These are phyloP conservation scores for Globisporangium nagaii DNA, from an alignment of 352 stramenopile species.

Conservation along the genomic window DNA sequence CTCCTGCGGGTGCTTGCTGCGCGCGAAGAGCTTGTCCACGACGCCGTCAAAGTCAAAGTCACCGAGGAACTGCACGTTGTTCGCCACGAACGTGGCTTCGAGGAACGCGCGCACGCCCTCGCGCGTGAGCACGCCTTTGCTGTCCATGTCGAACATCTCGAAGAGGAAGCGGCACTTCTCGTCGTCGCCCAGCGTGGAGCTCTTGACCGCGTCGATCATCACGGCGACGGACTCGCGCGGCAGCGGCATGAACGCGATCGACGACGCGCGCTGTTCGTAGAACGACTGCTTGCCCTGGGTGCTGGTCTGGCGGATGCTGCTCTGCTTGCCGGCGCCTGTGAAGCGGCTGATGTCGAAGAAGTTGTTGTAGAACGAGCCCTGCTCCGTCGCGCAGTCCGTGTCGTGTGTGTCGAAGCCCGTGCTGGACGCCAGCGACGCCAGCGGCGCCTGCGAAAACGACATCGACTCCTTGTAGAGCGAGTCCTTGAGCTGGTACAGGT, in stretches of 20 bases:
- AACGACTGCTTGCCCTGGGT: conserved; percentile 10
- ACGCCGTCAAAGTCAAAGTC: conserved; percentile 43
- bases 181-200: conserved; percentile 39
- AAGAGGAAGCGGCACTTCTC: conserved; percentile 63
- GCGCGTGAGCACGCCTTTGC: conserved; percentile 34
- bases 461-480: conserved; percentile 29
- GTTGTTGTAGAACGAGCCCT: conserved; percentile 33
- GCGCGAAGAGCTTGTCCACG: conserved; percentile 44
- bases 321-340: conserved; percentile 7
- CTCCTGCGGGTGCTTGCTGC: conserved; percentile 26
- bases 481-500: conserved; percentile 36
- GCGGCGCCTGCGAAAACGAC: conserved; percentile 3
- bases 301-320: background rate
- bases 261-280: conserved; percentile 10
- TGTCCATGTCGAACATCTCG: conserved; percentile 55
- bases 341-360: conserved; percentile 26
- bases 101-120: conserved; percentile 52
- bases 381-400: conserved; percentile 15
- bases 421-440: background rate
- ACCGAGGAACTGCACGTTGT: conserved; percentile 50
- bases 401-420: conserved; percentile 3
- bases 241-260: conserved; percentile 24
- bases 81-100: conserved; percentile 43
- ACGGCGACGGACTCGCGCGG: conserved; percentile 54
- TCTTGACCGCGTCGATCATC: conserved; percentile 51